Conservation (phyloP, 176 grass and related monocot genomes). For the Echinochloa phyllopogon region DNA sequence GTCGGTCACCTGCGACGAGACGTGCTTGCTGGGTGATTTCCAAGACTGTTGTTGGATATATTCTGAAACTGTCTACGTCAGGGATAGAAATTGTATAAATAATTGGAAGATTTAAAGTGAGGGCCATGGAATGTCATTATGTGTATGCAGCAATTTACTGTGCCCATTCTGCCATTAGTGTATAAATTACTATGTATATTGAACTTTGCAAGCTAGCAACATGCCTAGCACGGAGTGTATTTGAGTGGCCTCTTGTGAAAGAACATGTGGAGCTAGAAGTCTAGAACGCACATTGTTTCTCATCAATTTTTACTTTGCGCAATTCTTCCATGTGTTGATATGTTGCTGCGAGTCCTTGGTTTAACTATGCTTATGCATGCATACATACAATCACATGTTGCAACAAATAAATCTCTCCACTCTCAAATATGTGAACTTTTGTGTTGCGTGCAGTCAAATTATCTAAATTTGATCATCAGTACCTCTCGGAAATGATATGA, state of each 20-base stretch:
- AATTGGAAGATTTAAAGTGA: background rate
- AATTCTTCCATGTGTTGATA: background rate
- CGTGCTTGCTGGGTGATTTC: constrained; percentile 15
- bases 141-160: background rate
- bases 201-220: background rate
- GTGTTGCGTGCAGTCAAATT: background rate
- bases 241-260: background rate
- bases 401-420: background rate
- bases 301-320: background rate
- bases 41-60: constrained; percentile 14
- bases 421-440: background rate
- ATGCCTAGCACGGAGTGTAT: background rate
- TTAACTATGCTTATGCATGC: background rate
- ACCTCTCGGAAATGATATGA: background rate
- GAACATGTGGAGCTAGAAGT: background rate
- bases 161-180: background rate
- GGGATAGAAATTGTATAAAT: constrained; percentile 11
- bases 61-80: background rate
- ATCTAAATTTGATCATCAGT: background rate
- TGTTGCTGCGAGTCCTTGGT: background rate
- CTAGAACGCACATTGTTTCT: background rate
- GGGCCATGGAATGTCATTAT: no score
- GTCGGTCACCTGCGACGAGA: constrained; percentile 53
- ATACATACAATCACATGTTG: background rate
- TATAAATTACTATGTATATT: background rate